Evolutionary conservation across 257 asterid species (phyloP), one percentile per base, ranked within the genome.

Genomic region (Oldenlandia corymbosa): DNA sequence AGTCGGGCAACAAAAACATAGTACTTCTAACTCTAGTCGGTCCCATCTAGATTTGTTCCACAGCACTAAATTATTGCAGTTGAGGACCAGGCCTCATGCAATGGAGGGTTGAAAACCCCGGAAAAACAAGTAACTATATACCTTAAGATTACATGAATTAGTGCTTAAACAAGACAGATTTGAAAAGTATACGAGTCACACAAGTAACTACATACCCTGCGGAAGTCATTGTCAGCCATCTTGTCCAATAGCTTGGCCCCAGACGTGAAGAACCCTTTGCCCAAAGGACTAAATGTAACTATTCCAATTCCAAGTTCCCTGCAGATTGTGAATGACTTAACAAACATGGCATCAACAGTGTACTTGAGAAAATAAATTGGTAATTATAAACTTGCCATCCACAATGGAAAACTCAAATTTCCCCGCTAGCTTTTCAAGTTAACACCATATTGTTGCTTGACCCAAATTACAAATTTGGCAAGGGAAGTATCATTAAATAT

Each of bases 221-320:
- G 49, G 45, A 60, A 76, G 71, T 76, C 81, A 17, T 56, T 54
- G 30, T 64, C 41, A 12, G 61, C 45, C 68, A 71, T 46, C 37
- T 48, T 60, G 34, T 64, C 65, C 21, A 71, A 48, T 9, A 67
- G 37, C 53, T 71, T 63, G 57, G 78, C 72, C 53, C 81, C 75
- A 0, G 78, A 31, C 46, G 81, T 39, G 59, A 71, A 65, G 67
- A 76, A 76, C 2, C 81, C 78, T n/a, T 62, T 58, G 39, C 81
- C 81, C 37, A 76, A 42, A 27, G 81, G 81, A 47, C 81, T 72
- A 64, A 68, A 76, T 21, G 71, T 68, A 50, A 76, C 81, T 18
- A 72, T 72, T 16, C 81, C 81, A 21, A 76, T 76, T 17, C 81
- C 81, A 55, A 55, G 60, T 30, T 55, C 43, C 60, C 60, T 55